phyloP scores from a whole-genome alignment of 2,329 filamentous ascomycete genomes.

The Thielaviopsis euricoi region DNA sequence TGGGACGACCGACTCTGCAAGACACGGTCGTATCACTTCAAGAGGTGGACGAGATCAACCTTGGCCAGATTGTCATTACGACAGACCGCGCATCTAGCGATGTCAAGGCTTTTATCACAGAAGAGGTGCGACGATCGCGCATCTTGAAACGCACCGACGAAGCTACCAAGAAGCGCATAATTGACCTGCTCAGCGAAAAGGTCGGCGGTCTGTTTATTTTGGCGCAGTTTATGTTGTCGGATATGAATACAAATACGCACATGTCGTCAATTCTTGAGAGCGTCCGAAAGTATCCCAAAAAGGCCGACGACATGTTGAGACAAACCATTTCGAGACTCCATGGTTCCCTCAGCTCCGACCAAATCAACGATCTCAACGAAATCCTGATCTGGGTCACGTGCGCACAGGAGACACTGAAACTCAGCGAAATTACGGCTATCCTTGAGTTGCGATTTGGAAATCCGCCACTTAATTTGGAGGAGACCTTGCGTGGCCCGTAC shows the following conservation, averaged over 20 bases:
- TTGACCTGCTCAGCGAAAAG: slow-evolving; percentile 23
- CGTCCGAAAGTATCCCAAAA: slow-evolving; percentile 27
- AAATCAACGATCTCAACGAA: slow-evolving; percentile 28
- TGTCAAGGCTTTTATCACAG: slow-evolving; percentile 25
- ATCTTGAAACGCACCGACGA: slow-evolving; percentile 20
- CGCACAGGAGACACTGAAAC: slow-evolving; percentile 25
- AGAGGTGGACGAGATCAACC: slow-evolving; percentile 17
- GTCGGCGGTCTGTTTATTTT: slow-evolving; percentile 32
- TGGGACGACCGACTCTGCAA: slow-evolving; percentile 26
- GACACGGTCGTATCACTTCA: slow-evolving; percentile 23
- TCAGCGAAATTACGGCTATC: slow-evolving; percentile 28
- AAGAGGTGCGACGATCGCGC: slow-evolving; percentile 23
- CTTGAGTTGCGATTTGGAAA: slow-evolving; percentile 27
- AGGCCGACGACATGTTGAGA: slow-evolving; percentile 26
- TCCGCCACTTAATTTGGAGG: slow-evolving; percentile 24
- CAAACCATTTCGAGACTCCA: slow-evolving; percentile 27
- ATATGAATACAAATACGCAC: slow-evolving; percentile 28
- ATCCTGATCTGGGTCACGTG: slow-evolving; percentile 30
- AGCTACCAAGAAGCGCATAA: slow-evolving; percentile 22
- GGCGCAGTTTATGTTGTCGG: slow-evolving; percentile 33
- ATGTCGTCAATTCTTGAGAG: slow-evolving; percentile 27
- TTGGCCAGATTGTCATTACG: slow-evolving; percentile 26
- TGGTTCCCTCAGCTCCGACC: slow-evolving; percentile 22
- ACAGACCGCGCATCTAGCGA: slow-evolving; percentile 26
- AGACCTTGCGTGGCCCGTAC: slow-evolving; percentile 27